phyloP scores from a whole-genome alignment of 768 basidiomycete genomes.

The Auriscalpium orientale region DNA sequence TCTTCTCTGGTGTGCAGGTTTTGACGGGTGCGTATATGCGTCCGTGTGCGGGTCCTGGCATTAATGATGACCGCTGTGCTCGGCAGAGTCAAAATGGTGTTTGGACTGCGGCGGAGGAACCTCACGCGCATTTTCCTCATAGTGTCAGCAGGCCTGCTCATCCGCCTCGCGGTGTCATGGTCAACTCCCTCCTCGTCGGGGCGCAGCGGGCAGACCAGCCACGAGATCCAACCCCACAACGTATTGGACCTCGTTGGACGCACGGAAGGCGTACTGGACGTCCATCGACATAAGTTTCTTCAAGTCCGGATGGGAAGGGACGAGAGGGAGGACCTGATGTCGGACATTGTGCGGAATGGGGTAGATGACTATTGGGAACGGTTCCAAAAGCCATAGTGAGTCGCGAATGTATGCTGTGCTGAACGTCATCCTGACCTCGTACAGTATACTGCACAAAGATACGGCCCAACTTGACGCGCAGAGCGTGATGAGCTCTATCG shows the following conservation, averaged over 20 bases:
- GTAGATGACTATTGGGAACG: slow-evolving; percentile 85
- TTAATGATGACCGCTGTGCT: too few relatives aligned
- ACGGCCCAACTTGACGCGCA: slow-evolving; percentile 89
- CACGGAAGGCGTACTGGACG: slow-evolving; percentile 76
- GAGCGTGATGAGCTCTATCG: slow-evolving; percentile 81
- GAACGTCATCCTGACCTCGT: too few relatives aligned
- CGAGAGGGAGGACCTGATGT: slow-evolving; percentile 73
- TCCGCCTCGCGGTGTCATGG: slow-evolving; percentile 33
- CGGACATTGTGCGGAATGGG: slow-evolving; percentile 67
- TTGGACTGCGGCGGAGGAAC: slow-evolving; percentile 38
- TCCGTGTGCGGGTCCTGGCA: too few relatives aligned
- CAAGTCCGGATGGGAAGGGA: slow-evolving; percentile 88
- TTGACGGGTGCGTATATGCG: too few relatives aligned
- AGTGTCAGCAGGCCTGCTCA: slow-evolving; percentile 25
- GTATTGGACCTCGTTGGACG: slow-evolving; percentile 60
- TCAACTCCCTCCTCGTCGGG: slow-evolving; percentile 19
- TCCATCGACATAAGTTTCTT: slow-evolving; percentile 80
- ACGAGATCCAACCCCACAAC: slow-evolving; percentile 47
- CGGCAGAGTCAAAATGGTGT: not conserved
- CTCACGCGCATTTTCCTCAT: slow-evolving; percentile 37
- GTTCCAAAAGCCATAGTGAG: slow-evolving; percentile 88
- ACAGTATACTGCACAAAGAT: slow-evolving; percentile 71
- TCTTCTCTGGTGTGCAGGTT: too few relatives aligned
- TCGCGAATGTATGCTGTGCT: slow-evolving; percentile 10
- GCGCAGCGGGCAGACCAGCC: slow-evolving; percentile 18